These are phyloP conservation scores for Lepiota brunneoincarnata DNA, from an alignment of 768 basidiomycete genomes.

Conservation along the genomic window DNA sequence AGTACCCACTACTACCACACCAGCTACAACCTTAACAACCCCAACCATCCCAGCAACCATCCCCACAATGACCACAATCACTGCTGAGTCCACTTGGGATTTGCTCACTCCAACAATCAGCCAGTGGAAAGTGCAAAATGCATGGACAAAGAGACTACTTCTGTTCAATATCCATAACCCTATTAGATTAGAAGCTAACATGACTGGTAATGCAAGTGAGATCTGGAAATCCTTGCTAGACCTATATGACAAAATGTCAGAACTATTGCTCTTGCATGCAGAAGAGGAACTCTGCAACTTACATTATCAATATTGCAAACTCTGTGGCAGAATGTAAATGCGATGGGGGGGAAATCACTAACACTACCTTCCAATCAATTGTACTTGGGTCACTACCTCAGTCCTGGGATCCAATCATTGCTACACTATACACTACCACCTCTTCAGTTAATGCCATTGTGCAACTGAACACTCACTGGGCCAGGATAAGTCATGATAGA, in stretches of 20 bases:
- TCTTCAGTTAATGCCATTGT: neutral
- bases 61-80: no score
- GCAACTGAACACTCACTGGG: neutral
- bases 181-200: neutral
- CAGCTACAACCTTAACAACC: no score
- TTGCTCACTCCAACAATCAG: neutral
- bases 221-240: neutral
- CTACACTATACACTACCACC: neutral
- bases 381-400: neutral
- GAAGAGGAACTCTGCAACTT: neutral
- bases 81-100: neutral
- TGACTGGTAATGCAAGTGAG: neutral
- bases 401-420: slow-evolving; percentile 7
- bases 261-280: neutral
- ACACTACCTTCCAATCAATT: neutral
- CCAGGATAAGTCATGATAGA: neutral
- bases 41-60: no score
- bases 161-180: neutral
- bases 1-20: neutral
- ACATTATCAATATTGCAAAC: no score
- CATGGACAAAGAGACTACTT: neutral
- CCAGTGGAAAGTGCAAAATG: neutral
- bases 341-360: neutral
- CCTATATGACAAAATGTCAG: neutral
- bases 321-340: no score